Conservation (phyloP, 1,284 basidiomycete species). For the Malassezia slooffiae region DNA sequence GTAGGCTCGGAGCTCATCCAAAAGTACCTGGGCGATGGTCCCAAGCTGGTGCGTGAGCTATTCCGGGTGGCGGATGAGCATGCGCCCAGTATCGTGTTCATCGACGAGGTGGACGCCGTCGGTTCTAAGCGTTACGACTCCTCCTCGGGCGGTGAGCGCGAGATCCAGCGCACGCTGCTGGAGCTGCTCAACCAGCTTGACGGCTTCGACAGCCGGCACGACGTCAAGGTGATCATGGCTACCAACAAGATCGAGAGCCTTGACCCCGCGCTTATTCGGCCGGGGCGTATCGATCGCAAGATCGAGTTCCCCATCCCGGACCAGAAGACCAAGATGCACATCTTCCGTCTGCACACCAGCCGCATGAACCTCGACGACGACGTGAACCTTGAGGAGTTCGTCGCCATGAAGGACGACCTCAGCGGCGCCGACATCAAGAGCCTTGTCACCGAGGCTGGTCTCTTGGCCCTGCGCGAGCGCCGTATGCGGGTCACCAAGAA, state of each 20-base stretch:
- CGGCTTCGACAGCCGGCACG: conserved; percentile 95
- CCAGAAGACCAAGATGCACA: conserved; percentile 55
- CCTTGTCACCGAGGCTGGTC: conserved; percentile 80
- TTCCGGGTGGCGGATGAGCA: conserved; percentile 50
- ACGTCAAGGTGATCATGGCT: conserved; percentile 81
- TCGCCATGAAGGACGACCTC: conserved; percentile 90
- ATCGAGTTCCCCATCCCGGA: conserved; percentile 53
- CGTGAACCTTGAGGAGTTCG: conserved; percentile 90
- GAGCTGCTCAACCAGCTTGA: conserved; percentile 64
- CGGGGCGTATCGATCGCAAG: conserved; percentile 98
- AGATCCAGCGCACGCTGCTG: conserved; percentile 49
- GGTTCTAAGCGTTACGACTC: conserved; percentile 51
- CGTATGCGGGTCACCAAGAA: conserved; percentile 89
- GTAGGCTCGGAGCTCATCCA: conserved; percentile 98
- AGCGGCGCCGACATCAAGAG: conserved; percentile 95
- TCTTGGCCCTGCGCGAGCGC: conserved; percentile 84
- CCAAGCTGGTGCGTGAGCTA: conserved; percentile 49
- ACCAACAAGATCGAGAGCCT: conserved; percentile 88
- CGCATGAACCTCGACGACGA: conserved; percentile 86
- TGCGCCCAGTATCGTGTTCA: conserved; percentile 50
- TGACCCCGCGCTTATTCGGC: conserved; percentile 91
- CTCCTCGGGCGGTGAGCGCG: conserved; percentile 49
- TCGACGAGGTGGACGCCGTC: conserved; percentile 51
- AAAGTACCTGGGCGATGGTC: conserved; percentile 91
- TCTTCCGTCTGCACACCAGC: conserved; percentile 91